phyloP scores from a whole-genome alignment of 2,329 filamentous ascomycete species.

The Monosporascus sp. region DNA sequence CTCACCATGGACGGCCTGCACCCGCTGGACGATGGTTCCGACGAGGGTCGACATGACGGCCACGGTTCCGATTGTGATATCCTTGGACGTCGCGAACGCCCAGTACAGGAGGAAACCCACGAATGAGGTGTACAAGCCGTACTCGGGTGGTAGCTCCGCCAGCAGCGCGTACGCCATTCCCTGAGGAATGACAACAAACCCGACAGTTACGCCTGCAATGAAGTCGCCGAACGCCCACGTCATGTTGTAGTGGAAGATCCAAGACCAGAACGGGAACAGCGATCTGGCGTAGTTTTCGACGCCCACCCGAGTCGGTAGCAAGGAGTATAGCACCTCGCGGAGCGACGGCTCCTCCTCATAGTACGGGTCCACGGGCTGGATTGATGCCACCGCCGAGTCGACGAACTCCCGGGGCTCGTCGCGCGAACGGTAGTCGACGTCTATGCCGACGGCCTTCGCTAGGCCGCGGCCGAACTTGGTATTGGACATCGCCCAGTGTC shows the following conservation, averaged over 20 bases:
- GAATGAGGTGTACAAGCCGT: conserved; percentile 38
- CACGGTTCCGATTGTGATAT: conserved; percentile 74
- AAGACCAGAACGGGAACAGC: conserved; percentile 80
- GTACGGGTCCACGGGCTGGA: conserved; percentile 59
- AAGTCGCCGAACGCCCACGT: conserved; percentile 86
- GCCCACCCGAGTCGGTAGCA: conserved; percentile 53
- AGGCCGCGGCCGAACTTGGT: conserved; percentile 16
- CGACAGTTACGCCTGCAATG: conserved; percentile 57
- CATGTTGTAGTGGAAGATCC: conserved; percentile 81
- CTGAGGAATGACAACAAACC: conserved; percentile 49
- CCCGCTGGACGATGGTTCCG: conserved; percentile 40
- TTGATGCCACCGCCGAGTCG: conserved; percentile 18
- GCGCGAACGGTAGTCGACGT: conserved; percentile 21
- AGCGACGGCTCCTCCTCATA: conserved; percentile 75
- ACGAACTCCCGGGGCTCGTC: conserved; percentile 20
- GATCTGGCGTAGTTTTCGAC: conserved; percentile 56
- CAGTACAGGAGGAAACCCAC: conserved; percentile 33
- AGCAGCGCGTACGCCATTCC: conserved; percentile 48
- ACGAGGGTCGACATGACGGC: conserved; percentile 49
- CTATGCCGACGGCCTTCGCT: conserved; percentile 25
- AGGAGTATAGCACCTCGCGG: conserved; percentile 62
- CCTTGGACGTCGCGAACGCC: conserved; percentile 34
- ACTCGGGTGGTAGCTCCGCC: conserved; percentile 42
- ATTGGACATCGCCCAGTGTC: conserved; percentile 6
- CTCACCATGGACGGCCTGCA: conserved; percentile 31